Percentiles rank a stretch among this genome's conserved stretches.
Conservation (phyloP, 1,139 yeast species). For the Yamadazyma conglobata region DNA sequence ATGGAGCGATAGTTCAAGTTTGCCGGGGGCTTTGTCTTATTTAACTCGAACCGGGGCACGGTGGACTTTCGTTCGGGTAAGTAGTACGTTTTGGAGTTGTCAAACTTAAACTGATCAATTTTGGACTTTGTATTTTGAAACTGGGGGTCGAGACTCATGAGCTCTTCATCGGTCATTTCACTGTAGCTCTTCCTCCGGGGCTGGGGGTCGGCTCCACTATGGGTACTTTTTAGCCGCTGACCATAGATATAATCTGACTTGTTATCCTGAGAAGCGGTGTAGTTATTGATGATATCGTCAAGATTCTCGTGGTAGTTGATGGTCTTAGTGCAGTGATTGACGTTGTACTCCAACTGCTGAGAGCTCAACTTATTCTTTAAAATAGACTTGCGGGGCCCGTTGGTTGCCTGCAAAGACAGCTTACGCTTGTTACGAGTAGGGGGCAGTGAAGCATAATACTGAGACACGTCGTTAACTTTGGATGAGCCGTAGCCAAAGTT, state of each 20-base stretch:
- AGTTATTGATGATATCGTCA: slow-evolving; percentile 20
- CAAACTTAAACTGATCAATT: slow-evolving; percentile 40
- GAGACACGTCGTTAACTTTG: slow-evolving; percentile 12
- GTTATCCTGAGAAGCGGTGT: background rate
- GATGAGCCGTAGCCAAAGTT: slow-evolving; percentile 18
- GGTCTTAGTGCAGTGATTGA: slow-evolving; percentile 15
- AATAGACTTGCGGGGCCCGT: slow-evolving; percentile 30
- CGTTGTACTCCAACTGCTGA: slow-evolving; percentile 27
- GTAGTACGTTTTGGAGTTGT: slow-evolving; percentile 36
- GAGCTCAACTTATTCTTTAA: slow-evolving; percentile 36
- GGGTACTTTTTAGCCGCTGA: slow-evolving; percentile 4
- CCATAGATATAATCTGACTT: slow-evolving; percentile 7
- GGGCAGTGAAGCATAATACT: slow-evolving; percentile 5
- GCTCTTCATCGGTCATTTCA: slow-evolving; percentile 63
- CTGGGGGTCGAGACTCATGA: slow-evolving; percentile 58
- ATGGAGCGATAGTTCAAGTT: slow-evolving; percentile 40
- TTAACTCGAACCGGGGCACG: slow-evolving; percentile 7
- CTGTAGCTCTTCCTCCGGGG: slow-evolving; percentile 52
- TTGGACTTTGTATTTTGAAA: slow-evolving; percentile 35
- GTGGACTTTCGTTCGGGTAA: slow-evolving; percentile 20
- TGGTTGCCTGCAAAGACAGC: slow-evolving; percentile 14
- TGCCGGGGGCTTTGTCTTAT: slow-evolving; percentile 6
- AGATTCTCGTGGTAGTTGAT: slow-evolving; percentile 23
- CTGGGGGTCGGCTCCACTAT: slow-evolving; percentile 4
- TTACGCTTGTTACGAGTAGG: slow-evolving; percentile 14